These are phyloP conservation scores for Claviceps paspali DNA, from an alignment of 2,329 filamentous ascomycete species.

Conservation along the genomic window DNA sequence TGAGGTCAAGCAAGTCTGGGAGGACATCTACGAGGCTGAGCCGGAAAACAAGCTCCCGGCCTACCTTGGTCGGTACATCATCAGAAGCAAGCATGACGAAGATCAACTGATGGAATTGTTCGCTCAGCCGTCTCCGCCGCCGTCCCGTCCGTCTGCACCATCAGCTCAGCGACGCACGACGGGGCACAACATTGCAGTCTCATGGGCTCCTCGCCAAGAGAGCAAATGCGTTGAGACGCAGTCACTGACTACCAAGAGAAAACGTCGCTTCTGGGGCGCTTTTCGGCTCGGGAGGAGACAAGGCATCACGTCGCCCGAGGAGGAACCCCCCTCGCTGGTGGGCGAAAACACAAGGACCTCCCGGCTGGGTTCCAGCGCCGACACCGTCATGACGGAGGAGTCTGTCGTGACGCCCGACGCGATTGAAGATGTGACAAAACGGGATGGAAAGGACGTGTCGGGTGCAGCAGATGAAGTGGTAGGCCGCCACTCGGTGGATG, in stretches of 20 bases:
- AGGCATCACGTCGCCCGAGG: not conserved
- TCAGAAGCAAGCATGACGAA: constrained; percentile 1
- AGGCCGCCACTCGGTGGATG: not conserved
- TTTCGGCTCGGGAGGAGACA: constrained; percentile 1
- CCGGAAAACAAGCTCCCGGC: constrained; percentile 1
- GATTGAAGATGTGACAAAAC: not conserved
- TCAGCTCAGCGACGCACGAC: not conserved
- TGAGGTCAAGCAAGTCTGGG: not conserved
- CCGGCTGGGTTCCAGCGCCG: not conserved
- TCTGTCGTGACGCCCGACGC: not conserved
- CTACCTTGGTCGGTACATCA: constrained; percentile 4
- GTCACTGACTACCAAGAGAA: not conserved
- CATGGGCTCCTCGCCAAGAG: not conserved
- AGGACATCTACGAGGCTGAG: constrained; percentile 2
- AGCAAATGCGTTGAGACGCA: not conserved
- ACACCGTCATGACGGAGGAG: not conserved
- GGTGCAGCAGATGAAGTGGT: not conserved
- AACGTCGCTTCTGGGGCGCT: constrained; percentile 1
- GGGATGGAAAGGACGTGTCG: not conserved
- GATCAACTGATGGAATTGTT: constrained; percentile 1
- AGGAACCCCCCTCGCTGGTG: not conserved
- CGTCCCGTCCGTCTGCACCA: not conserved
- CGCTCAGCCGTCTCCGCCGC: not conserved
- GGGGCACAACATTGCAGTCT: not conserved
- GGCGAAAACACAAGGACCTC: not conserved